Base-by-base conservation (phyloP, 345 rosid species). In the Lenwebbia sp. region DNA sequence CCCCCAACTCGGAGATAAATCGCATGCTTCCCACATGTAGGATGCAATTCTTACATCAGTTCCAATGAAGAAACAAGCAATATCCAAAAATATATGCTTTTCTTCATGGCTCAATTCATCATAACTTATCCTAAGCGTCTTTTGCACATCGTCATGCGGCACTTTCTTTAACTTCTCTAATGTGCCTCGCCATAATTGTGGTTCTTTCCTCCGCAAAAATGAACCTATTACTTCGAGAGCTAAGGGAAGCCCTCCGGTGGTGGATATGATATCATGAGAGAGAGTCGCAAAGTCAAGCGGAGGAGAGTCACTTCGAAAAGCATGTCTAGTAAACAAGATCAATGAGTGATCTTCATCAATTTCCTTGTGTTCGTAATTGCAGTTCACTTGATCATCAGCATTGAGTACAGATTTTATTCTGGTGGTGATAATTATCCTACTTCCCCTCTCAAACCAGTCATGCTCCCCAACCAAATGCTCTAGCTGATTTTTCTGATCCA, bases 341-440 rank as follows among this genome's bases (percentile, higher is more conserved):
- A 85, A 52, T 44, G 52, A 81, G n/a, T 41, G 84, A 8, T 13
- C 14, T 1, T 5, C 2, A 17, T 17, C 49, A 4, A 85, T 14
- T 85, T 4, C 76, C 5, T 21, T 26, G 51, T 44, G 37, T 17
- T 81, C 30, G 2, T 30, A 76, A 6, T 23, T 19, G 28, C 3
- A 54, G 7, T 41, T 49, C 21, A 75, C 3, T 1, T 40, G 3
- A 33, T 1, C 6, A 41, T 52, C 60, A 14, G 26, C n/a, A 9
- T 49, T 10, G 15, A 85, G 30, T 6, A 81, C 54, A 13, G 44
- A 7, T 2, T 13, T 56, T 0, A 2, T 47, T 33, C 84, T 54
- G 4, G 87, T 81, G 6, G 87, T 81, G 26, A 85, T 81, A 17
- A 85, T 85, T 11, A 85, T 81, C 21, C 84, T 76, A 44, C 87